Conservation (phyloP, 2,329 filamentous ascomycete species). For the Mycosphaerella arachidis region DNA sequence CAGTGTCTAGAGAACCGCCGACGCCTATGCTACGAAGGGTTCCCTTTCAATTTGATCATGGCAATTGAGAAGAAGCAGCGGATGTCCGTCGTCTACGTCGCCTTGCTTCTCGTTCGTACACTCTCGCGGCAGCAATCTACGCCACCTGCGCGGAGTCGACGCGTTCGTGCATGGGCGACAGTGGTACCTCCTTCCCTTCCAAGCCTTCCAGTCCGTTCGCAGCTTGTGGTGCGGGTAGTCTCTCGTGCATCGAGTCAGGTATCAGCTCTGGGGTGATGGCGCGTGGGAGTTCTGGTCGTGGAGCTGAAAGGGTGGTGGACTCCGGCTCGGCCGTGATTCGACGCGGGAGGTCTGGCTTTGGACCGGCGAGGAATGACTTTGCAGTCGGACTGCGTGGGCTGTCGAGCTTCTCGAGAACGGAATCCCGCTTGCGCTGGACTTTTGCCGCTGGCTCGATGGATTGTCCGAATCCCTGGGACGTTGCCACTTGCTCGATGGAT, state of each 20-base stretch:
- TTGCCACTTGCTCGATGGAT: constrained; percentile 46
- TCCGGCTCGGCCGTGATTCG: constrained; percentile 32
- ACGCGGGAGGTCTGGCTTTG: constrained; percentile 14
- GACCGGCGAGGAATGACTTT: constrained; percentile 20
- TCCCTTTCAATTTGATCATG: neutral
- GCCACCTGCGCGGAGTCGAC: constrained; percentile 24
- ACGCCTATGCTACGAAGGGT: neutral
- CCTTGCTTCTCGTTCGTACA: neutral
- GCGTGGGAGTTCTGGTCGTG: constrained; percentile 21
- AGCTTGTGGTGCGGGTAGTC: constrained; percentile 17
- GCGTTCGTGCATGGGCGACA: constrained; percentile 33
- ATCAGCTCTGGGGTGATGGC: constrained; percentile 33
- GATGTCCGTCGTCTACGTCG: neutral
- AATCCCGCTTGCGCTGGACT: constrained; percentile 32
- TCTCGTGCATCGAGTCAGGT: constrained; percentile 35
- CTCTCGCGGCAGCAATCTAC: constrained; percentile 1
- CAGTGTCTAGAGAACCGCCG: neutral
- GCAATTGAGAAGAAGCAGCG: neutral
- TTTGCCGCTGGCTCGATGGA: constrained; percentile 35
- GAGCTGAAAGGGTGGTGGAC: constrained; percentile 20
- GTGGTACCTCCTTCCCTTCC: constrained; percentile 30
- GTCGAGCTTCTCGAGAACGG: constrained; percentile 34
- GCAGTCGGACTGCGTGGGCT: constrained; percentile 25
- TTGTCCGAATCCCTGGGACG: constrained; percentile 43
- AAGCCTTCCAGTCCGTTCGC: constrained; percentile 22